Base-by-base conservation (phyloP, 345 rosid species). In the Hibiscus mutabilis region DNA sequence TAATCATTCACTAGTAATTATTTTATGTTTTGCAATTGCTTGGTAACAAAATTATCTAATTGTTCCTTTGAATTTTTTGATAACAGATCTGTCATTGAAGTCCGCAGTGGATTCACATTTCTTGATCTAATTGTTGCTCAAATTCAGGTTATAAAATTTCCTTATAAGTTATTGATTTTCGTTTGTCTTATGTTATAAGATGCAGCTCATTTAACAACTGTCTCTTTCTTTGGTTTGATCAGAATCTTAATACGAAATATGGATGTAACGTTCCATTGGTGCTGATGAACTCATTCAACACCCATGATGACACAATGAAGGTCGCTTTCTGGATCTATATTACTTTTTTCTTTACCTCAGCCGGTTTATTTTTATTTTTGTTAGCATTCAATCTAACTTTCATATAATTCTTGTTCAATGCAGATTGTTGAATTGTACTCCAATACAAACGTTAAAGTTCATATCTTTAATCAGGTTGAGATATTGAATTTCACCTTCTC, bases 221-320 rank as follows among this genome's bases (percentile, higher is more conserved):
- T 14, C 16, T 58, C 27, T 59, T 15, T 16, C 6, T 47, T 21
- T 25, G 14, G 60, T 31, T 68, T 55, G 47, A 72, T 57, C 80
- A 94, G 97, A 82, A 84, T 77, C 97, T 94, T 76, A 94, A 94
- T 72, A 52, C 83, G 53, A 91, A 86, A 80, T 94, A 90, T 71
- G 93, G 93, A 49, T 88, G 95, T 81, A 90, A 77, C 69, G 97
- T 91, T 68, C 97, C 98, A 0, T 73, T 94, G 84, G 95, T 94
- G 79, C 87, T 94, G 40, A 94, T 94, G 98, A 94, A 94, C 89
- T 94, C 97, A 9, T 94, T 94, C 79, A 94, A 94, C 73, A 94
- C 96, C 74, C 98, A 94, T 75, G 98, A 94, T 65, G 96, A 94
- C 81, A 94, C 98, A 46, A 74, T 63, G 61, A 91, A 94, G 63